Conservation (phyloP, 2,329 filamentous ascomycete species). For the Scytalidium sp. region DNA sequence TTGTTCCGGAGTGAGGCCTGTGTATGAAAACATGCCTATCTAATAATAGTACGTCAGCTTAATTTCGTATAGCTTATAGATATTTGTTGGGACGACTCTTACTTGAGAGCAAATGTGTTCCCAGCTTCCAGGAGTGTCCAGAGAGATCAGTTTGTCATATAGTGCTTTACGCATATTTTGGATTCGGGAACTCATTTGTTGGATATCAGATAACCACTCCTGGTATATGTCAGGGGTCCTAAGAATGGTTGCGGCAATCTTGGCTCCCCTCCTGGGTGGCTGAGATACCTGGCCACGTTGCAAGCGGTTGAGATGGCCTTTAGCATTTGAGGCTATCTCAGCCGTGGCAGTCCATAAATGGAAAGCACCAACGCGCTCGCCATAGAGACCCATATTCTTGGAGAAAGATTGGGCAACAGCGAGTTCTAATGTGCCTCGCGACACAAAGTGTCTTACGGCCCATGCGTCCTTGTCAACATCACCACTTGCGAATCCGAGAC, state of each 20-base stretch:
- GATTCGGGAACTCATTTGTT: constrained; percentile 35
- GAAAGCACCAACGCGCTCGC: constrained; percentile 26
- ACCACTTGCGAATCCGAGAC: constrained; percentile 28
- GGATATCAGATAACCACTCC: constrained; percentile 33
- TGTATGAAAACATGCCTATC: constrained; percentile 41
- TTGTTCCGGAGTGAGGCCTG: constrained; percentile 46
- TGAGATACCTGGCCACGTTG: constrained; percentile 33
- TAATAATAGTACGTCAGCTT: background rate
- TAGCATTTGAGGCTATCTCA: no score
- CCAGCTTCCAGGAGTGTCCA: constrained; percentile 35
- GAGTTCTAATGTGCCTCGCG: constrained; percentile 41
- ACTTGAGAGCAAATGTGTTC: constrained; percentile 33
- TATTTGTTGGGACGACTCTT: no score
- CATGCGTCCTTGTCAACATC: constrained; percentile 28
- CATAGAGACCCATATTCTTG: constrained; percentile 53
- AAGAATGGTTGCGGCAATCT: constrained; percentile 32
- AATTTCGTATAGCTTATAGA: background rate
- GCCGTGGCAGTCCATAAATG: constrained; percentile 25
- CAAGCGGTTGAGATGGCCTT: background rate
- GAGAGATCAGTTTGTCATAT: constrained; percentile 28
- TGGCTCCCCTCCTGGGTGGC: constrained; percentile 33
- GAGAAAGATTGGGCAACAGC: constrained; percentile 59
- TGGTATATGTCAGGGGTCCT: constrained; percentile 21
- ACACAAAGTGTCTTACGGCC: constrained; percentile 28
- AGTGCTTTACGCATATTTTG: constrained; percentile 31